Evolutionary conservation across 2,329 filamentous ascomycete species (phyloP), one percentile per base, ranked within the genome.

Genomic region (Helminthosporium solani): DNA sequence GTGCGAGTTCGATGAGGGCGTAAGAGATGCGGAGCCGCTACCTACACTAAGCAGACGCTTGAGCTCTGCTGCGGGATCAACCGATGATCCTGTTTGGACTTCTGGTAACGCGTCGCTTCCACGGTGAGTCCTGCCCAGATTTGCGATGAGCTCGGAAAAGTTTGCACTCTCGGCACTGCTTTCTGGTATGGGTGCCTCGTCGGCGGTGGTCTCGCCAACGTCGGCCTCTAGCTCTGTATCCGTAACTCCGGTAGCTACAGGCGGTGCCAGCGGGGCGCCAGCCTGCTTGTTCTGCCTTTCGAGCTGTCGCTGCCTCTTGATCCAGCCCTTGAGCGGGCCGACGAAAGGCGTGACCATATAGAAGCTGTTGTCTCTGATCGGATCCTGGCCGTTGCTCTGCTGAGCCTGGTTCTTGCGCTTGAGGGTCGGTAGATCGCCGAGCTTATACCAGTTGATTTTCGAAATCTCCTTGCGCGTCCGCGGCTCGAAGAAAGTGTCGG

Each of bases 331-430:
- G 39, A 99, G 72, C 5, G 84, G 87, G 1, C 84, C 84, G 44
- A 97, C 76, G 65, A 99, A 99, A 0, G 92, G 91, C 0, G 90
- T 90, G 15, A 99, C 94, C 89, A 97, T 96, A 72, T 96, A 99
- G 68, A 96, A 97, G 64, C 92, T 96, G 68, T 88, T 90, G 33
- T 84, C 84, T 57, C 86, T 88, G 11, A 82, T 71, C 23, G 73
- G 71, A 11, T 80, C 77, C 28, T 79, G 77, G 12, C 75, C 75
- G 27, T 68, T 69, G 12, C 70, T 73, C 40, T 85, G 79, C 36
- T 82, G 78, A n/a, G 83, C 78, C 44, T 82, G 78, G 11, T 75
- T 75, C 56, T 78, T 83, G 67, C 87, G 88, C 44, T 85, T 84
- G 60, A 89, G 84, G 0, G 88, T 89, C 1, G 94, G 92, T 20